Base-by-base conservation (phyloP, 2,329 filamentous ascomycete species). In the Colletotrichum theobromicola region DNA sequence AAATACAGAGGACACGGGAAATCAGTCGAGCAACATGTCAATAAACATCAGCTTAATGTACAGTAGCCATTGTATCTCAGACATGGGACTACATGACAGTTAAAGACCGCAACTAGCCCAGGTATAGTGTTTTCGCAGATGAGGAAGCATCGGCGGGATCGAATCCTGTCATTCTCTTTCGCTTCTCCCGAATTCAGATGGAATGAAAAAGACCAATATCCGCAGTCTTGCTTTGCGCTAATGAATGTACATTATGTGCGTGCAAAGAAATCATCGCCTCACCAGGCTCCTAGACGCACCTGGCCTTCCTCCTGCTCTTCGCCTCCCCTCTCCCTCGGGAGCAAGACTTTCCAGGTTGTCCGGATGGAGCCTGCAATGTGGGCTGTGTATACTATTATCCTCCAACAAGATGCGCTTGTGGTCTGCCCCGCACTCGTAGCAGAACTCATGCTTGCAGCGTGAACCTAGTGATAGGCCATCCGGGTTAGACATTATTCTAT, bases 401-500 rank as follows among this genome's bases (percentile, higher is more conserved):
- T 77, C 74, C 34, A 74, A 70, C 42, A 85, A 21, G 34, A 85
- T 84, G 35, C 77, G 71, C 34, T 65, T 75, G 62, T 85, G 79
- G 32, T 81, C 78, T 7, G 81, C 83, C n/a, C 83, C 80, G 57
- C 84, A 85, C 37, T 84, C 81, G 72, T 81, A 85, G 77, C 82
- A 84, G 71, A 83, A 82, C 55, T 80, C 75, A 55, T 80, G 75
- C 13, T 76, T 77, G 71, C 82, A 84, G 37, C 69, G 77, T 13
- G 74, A 75, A 72, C 82, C 82, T 84, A 35, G 26, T 2, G 16
- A 21, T 34, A 10, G n/a, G 21, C 16, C 37, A 26, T 46, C 55
- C 53, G 4, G 32, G 74, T 73, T 32, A 68, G 62, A 70, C 4
- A 30, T 13, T 58, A 34, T 53, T 28, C 18, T 9, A 30, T 3